A percentile compares a stretch with the other conserved stretches of the same genome.
Evolutionary conservation across 108 stramenopile species (phyloP).

Genomic region (Pseudonitzschia multiseries): DNA sequence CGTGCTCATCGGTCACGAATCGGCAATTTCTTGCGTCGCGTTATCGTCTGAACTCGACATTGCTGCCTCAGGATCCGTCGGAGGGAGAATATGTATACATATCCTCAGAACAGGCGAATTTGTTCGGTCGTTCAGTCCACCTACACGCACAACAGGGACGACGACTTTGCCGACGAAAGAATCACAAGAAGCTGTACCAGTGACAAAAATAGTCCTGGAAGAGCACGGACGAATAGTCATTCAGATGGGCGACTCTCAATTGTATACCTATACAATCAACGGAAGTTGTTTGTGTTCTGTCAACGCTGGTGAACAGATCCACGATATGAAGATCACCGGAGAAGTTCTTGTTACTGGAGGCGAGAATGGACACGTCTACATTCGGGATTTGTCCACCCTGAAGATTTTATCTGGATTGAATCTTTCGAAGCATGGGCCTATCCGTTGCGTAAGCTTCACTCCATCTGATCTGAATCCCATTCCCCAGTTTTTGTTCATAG

Average conservation of each 20-base stretch:
- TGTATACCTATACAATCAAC: slow-evolving; percentile 70
- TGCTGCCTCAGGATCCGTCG: slow-evolving; percentile 61
- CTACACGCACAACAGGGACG: background rate
- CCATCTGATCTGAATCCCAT: slow-evolving; percentile 45
- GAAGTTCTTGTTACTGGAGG: slow-evolving; percentile 82
- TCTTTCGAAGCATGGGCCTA: slow-evolving; percentile 67
- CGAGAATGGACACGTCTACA: slow-evolving; percentile 57
- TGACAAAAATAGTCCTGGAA: slow-evolving; percentile 60
- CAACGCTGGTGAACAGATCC: slow-evolving; percentile 60
- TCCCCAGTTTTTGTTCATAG: slow-evolving; percentile 75
- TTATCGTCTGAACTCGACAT: slow-evolving; percentile 71
- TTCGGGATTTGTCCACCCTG: slow-evolving; percentile 57
- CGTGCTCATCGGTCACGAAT: slow-evolving; percentile 69
- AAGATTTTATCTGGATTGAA: slow-evolving; percentile 60
- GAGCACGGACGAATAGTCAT: slow-evolving; percentile 59
- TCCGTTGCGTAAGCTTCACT: slow-evolving; percentile 64
- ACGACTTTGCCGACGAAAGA: background rate
- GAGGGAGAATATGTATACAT: slow-evolving; percentile 74
- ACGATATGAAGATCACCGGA: slow-evolving; percentile 71
- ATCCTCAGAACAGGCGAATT: slow-evolving; percentile 68
- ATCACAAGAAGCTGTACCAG: slow-evolving; percentile 9
- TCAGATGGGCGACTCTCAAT: slow-evolving; percentile 56
- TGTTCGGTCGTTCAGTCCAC: slow-evolving; percentile 53
- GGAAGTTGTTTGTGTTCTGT: slow-evolving; percentile 46
- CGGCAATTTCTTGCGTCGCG: slow-evolving; percentile 62